Percentiles rank a stretch among this genome's conserved stretches.
phyloP scores from a whole-genome alignment of 192 early-diverging fungal species.

The Coemansia sp. region DNA sequence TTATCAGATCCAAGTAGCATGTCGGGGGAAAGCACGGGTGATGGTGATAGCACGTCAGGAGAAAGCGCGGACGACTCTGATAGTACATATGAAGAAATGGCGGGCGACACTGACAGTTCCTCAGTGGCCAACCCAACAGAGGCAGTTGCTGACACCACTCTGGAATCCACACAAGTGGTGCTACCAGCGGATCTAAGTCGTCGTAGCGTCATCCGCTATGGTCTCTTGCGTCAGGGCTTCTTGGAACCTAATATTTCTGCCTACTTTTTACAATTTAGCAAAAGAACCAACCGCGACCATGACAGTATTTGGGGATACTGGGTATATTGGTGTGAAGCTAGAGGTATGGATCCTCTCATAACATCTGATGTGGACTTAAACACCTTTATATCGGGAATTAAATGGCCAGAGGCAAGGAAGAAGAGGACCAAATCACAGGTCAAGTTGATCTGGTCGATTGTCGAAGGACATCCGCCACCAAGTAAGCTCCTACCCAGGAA shows the following conservation, averaged over 20 bases:
- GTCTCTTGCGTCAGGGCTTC: neutral
- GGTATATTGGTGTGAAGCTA: neutral
- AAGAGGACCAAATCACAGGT: too few species aligned
- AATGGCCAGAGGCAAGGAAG: neutral
- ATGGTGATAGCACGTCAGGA: too few species aligned
- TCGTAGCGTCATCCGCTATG: neutral
- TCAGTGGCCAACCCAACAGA: neutral
- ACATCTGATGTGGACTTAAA: neutral
- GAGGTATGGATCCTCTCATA: neutral
- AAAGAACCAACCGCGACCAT: neutral
- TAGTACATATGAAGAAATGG: neutral
- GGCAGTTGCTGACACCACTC: neutral
- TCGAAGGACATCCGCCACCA: neutral
- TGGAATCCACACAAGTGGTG: neutral
- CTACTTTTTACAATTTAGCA: neutral
- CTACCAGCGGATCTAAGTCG: neutral
- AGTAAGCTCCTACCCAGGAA: too few species aligned
- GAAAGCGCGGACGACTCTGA: too few species aligned
- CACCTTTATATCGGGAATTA: neutral
- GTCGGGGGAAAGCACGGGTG: too few species aligned
- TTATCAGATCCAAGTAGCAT: too few species aligned
- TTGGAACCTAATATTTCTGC: neutral
- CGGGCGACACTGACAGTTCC: neutral
- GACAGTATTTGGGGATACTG: neutral
- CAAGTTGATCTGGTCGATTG: neutral